A percentile compares a stretch with the other conserved stretches of the same genome.
These are phyloP conservation scores for Nakazawaea siamensis DNA, from an alignment of 805 yeast genomes.

Conservation along the genomic window DNA sequence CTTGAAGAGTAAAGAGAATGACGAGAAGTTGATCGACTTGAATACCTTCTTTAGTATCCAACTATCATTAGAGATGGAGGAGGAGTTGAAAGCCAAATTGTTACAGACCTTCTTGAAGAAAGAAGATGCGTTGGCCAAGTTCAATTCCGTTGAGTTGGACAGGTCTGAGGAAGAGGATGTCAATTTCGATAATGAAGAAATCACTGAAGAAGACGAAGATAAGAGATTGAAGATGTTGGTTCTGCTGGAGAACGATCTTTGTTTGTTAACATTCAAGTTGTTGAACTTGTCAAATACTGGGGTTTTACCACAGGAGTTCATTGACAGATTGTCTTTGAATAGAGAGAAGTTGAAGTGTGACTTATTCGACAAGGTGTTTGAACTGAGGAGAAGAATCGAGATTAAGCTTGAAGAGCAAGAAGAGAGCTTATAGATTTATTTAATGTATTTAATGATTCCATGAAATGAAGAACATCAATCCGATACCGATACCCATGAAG, in stretches of 20 bases:
- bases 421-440: background rate
- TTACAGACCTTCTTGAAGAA: conserved; percentile 36
- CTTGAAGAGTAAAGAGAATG: conserved; percentile 11
- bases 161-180: conserved; percentile 43
- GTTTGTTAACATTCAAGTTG: conserved; percentile 18
- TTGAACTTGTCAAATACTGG: conserved; percentile 13
- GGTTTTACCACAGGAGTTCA: conserved; percentile 11
- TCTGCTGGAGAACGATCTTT: conserved; percentile 15
- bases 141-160: conserved; percentile 31
- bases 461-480: conserved; percentile 45
- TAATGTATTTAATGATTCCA: conserved; percentile 29
- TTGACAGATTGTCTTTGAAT: conserved; percentile 18
- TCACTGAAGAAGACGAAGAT: conserved; percentile 10
- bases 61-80: conserved; percentile 20
- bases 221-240: background rate
- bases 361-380: conserved; percentile 11
- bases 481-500: conserved; percentile 45
- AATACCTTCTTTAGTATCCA: conserved; percentile 24
- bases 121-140: conserved; percentile 37
- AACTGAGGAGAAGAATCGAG: background rate
- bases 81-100: conserved; percentile 23
- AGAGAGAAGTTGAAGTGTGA: conserved; percentile 14
- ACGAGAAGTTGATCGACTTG: conserved; percentile 25
- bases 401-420: background rate
- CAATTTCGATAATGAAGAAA: conserved; percentile 11